Base-by-base conservation (phyloP, 495 filamentous ascomycete species). In the Daldinia bambusicola region DNA sequence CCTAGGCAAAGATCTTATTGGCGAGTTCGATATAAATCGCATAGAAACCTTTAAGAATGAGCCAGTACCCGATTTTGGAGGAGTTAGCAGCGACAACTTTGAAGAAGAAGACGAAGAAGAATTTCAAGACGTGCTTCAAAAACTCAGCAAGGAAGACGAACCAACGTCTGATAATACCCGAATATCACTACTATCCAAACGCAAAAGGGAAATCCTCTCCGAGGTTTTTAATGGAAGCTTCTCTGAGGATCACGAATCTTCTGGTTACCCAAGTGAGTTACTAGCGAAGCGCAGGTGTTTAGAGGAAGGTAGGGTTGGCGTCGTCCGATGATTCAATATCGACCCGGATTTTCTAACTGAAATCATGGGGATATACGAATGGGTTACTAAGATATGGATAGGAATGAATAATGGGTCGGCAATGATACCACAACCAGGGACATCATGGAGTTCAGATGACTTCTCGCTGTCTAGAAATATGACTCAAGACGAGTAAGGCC, bases 1-100 rank as follows among this genome's bases (percentile, higher is more conserved):
- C 9, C 77, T 85, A 1, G 82, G 83, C 14, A 55, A 55, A 12
- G 79, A 82, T 13, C 61, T 84, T 40, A 79, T 80, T 9, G 79
- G 80, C 8, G 71, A 80, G 6, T 69, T 78, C 1, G 78, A 83
- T 56, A 61, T 67, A 0, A 56, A 74, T 1, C 26, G 63, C 20
- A 83, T 84, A 14, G 78, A 77, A n/a, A 76, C 76, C 0, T 84
- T 77, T 67, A 72, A 78, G 16, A 43, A 65, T 2, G 61, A 78
- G 0, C 4, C 13, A 13, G 0, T 1, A 2, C 45, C 37, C 13
- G 22, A 18, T 14, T 16, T 63, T 10, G 14, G 55, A 37, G 34
- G 58, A 43, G 20, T 36, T 1, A 22, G 10, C 22, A 41, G 18
- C n/a, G 55, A 58, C 1, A 45, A 1, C n/a, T 16, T 36, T 16